Evolutionary conservation across 768 basidiomycete genomes (phyloP).

Genomic region (Tricholoma bakamatsutake): DNA sequence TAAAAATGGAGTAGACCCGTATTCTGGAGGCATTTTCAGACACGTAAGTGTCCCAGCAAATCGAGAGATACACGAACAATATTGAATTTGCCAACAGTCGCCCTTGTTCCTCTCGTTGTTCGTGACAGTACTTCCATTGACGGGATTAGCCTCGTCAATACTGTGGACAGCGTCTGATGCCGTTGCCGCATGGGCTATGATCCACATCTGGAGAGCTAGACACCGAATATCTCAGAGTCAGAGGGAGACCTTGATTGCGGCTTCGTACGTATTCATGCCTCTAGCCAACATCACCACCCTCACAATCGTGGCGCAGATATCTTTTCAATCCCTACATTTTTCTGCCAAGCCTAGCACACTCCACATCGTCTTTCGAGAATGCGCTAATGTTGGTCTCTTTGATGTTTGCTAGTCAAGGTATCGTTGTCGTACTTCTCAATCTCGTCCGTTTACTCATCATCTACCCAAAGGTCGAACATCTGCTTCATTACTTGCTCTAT

Average conservation of each 20-base stretch:
- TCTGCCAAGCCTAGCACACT: constrained; percentile 72
- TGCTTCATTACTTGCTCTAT: constrained; percentile 56
- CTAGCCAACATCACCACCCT: background rate
- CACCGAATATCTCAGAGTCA: constrained; percentile 41
- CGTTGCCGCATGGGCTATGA: constrained; percentile 60
- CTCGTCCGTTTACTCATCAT: background rate
- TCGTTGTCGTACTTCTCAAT: constrained; percentile 2
- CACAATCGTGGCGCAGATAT: constrained; percentile 43
- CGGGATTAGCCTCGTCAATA: constrained; percentile 39
- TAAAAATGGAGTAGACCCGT: constrained; percentile 74
- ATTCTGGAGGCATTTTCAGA: constrained; percentile 78
- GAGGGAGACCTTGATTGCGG: constrained; percentile 58
- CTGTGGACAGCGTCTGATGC: constrained; percentile 72
- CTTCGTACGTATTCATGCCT: constrained; percentile 46
- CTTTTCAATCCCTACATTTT: constrained; percentile 88
- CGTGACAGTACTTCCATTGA: constrained; percentile 60
- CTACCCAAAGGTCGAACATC: constrained; percentile 47
- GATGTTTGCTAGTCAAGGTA: constrained; percentile 67
- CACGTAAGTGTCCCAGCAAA: constrained; percentile 53
- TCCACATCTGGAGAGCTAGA: constrained; percentile 61
- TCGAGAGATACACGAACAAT: background rate
- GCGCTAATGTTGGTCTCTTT: constrained; percentile 59
- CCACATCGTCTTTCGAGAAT: constrained; percentile 82
- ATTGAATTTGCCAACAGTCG: constrained; percentile 43
- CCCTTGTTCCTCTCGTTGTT: constrained; percentile 75